Evolutionary conservation across 345 rosid genomes (phyloP), one percentile per base, ranked within the genome.

Genomic region (Ceriops decandra): DNA sequence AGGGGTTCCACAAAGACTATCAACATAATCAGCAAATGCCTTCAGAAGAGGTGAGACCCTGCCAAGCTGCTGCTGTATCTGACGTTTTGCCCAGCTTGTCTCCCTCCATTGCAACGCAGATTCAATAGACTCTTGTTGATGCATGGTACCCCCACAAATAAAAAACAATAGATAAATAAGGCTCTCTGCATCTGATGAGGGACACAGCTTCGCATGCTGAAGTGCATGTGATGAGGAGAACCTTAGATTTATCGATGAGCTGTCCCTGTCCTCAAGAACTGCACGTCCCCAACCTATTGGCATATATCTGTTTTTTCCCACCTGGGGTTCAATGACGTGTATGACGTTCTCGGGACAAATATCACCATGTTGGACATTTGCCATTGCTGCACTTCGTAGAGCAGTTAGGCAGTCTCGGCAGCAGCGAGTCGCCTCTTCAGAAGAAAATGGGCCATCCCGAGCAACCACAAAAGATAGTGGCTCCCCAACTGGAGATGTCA

Each of bases 81-180:
- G 70, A 4, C 89, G 82, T 51, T 71, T 78, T 13, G 82, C 78
- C 91, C 91, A 87, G 70, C 79, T 82, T 64, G 60, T 79, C 76
- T 87, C 91, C 80, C 87, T 85, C 91, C 91, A 87, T 28, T 82
- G 87, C 82, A 87, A 60, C 1, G 91, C 89, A 4, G 87, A 83
- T 79, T 87, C 89, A 7, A 87, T 85, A 13, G 91, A 87, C 54
- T 87, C 89, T 22, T 74, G 87, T 59, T 76, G 86, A 47, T 79
- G 75, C 81, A 80, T 75, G 2, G 69, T 68, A n/a, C 91, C 88
- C 33, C 91, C 89, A 36, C 82, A 74, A 26, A 82, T 49, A 52
- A 80, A 87, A 67, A 46, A 82, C 10, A 87, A 65, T 30, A 87
- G 77, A 72, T 87, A 87, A 35, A 83, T 67, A 9, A 87, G 87